Percentiles rank a stretch among this genome's conserved stretches.
Conservation (phyloP, 257 asterid genomes). For the Nicotiana sylvestris region DNA sequence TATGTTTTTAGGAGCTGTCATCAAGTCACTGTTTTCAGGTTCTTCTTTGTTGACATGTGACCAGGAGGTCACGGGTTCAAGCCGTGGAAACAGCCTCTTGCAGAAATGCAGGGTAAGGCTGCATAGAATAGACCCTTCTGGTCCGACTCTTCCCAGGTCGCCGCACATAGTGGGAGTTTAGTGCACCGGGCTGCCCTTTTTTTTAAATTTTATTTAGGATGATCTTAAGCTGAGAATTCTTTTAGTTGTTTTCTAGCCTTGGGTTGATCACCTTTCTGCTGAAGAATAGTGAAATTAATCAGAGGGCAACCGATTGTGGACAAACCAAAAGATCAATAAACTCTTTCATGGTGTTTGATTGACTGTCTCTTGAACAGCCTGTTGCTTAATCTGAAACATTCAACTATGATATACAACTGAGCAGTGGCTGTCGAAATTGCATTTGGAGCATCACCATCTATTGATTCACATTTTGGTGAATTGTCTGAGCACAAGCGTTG, state of each 20-base stretch:
- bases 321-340: background rate
- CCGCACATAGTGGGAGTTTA: no score
- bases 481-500: background rate
- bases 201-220: background rate
- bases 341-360: slow-evolving; percentile 4
- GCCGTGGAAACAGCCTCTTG: no score
- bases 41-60: background rate
- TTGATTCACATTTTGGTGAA: background rate
- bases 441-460: background rate
- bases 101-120: no score
- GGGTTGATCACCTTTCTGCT: background rate
- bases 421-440: background rate
- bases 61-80: no score
- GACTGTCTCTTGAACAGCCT: background rate
- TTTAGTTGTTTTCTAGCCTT: slow-evolving; percentile 2
- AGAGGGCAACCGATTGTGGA: background rate
- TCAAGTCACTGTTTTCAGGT: background rate
- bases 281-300: background rate
- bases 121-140: no score
- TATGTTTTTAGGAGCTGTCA: background rate
- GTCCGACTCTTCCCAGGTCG: no score
- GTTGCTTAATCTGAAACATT: background rate
- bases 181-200: no score
- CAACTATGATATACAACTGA: background rate
- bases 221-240: background rate